Percentiles rank a stretch among this genome's conserved stretches.
Conservation (phyloP, 495 filamentous ascomycete genomes). For the Poronia punctata region DNA sequence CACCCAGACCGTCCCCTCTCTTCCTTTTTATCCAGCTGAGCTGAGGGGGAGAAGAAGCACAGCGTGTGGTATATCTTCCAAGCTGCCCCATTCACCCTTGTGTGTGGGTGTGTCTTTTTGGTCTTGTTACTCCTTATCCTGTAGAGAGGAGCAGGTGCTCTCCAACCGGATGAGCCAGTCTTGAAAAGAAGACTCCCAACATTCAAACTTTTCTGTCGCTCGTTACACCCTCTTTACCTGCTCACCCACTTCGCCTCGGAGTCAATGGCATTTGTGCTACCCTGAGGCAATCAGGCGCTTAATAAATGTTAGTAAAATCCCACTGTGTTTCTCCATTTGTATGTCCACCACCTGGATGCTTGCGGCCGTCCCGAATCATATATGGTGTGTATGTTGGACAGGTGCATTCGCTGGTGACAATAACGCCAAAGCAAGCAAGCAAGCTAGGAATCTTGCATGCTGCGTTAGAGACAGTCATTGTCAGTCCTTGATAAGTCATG, state of each 20-base stretch:
- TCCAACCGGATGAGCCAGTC: constrained; percentile 4
- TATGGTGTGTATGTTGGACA: too few species aligned
- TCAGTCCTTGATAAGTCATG: too few species aligned
- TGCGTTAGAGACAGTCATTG: too few species aligned
- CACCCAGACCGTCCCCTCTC: neutral
- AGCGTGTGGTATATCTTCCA: neutral
- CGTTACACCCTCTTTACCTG: constrained; percentile 3
- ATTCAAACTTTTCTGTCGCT: constrained; percentile 8
- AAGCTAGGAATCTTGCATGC: too few species aligned
- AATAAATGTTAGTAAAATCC: constrained; percentile 1
- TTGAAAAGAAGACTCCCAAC: constrained; percentile 2
- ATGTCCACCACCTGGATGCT: too few species aligned
- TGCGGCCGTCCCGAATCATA: too few species aligned
- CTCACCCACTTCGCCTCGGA: neutral
- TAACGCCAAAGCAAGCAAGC: too few species aligned
- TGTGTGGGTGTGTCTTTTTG: too few species aligned
- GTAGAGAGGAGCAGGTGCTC: neutral
- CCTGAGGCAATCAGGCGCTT: neutral
- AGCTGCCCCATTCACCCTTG: constrained; percentile 3
- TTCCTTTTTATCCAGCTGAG: neutral
- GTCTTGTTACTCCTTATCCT: neutral
- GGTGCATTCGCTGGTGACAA: too few species aligned
- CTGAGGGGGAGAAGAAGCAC: constrained; percentile 1
- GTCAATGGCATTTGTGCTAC: neutral
- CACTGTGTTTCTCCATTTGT: neutral